Base-by-base conservation (phyloP, 441 rosid species). In the Daphne laureola region DNA sequence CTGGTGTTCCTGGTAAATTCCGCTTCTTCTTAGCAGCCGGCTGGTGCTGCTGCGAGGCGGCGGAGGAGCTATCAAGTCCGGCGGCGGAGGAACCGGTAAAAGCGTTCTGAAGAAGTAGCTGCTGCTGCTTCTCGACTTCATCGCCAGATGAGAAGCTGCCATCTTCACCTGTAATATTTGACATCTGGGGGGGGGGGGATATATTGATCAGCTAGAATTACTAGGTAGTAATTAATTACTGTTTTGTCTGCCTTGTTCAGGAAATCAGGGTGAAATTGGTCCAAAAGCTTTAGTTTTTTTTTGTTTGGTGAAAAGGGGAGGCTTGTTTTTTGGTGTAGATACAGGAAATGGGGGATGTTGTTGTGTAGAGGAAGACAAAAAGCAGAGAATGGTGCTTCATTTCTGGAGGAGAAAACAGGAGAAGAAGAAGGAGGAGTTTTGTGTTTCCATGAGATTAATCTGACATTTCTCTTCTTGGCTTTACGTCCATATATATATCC, bases 1-100 rank as follows among this genome's bases (percentile, higher is more conserved):
- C 91, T 84, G 91, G 91, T 58, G 83, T 81, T 73, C 84, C 91
- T 35, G 87, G 91, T 13, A 81, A 77, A 41, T 77, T 84, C 53
- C 91, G 73, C 64, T 81, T 84, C 78, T 77, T 84, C 87, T 79
- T 84, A 17, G 43, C 64, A 3, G 62, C 72, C 21, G 64, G 78
- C 35, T 51, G 76, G 8, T 65, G 69, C 46, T 46, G 72, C 31
- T 74, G 78, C 1, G 52, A 57, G 14, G 74, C 60, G 53, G 70
- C 31, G 15, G 81, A 60, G 53, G 46, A 73, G 65, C 67, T 74
- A 51, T 67, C 64, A 43, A 71, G 46, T 15, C 62, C 45, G 56
- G 36, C 45, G 56, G 36, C 50, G n/a, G 69, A 47, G 59, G 65
- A 68, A 36, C 46, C 71, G 11, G 57, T 65, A 15, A 63, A 58